A percentile compares a stretch with the other conserved stretches of the same genome.
Evolutionary conservation across 345 rosid genomes (phyloP).

Genomic region (Litchi chinensis): DNA sequence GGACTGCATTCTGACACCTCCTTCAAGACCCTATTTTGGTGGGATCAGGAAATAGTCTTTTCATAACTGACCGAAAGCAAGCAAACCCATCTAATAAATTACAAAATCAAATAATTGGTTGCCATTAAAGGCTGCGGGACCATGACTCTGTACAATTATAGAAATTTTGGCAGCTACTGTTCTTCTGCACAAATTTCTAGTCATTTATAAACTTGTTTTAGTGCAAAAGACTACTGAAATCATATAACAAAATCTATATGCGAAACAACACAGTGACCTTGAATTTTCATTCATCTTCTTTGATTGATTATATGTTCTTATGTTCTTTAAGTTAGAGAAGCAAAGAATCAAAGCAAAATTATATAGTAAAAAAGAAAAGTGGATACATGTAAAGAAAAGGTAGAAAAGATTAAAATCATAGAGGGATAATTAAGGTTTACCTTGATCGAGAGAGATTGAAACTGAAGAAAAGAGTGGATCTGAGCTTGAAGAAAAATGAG

Average conservation of each 20-base stretch:
- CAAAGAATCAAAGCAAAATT: neutral
- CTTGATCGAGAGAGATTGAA: neutral
- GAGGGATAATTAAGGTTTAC: neutral
- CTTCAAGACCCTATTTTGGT: neutral
- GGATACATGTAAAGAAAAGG: neutral
- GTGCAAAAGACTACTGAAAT: neutral
- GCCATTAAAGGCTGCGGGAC: neutral
- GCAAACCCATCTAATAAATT: neutral
- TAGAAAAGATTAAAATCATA: neutral
- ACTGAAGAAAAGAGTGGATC: neutral
- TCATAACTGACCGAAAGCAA: neutral
- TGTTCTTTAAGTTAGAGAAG: neutral
- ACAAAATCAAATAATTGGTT: neutral
- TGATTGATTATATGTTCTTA: neutral
- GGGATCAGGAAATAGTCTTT: neutral
- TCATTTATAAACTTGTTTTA: neutral
- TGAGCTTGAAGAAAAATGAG: neutral
- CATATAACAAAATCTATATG: neutral
- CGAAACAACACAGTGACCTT: neutral
- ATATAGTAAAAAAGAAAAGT: neutral
- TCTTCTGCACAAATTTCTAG: neutral
- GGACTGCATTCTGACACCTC: neutral
- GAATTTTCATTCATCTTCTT: neutral
- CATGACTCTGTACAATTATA: neutral
- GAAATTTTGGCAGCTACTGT: neutral